phyloP scores from a whole-genome alignment of 148 eudicot genomes.

The Polygonum aviculare region DNA sequence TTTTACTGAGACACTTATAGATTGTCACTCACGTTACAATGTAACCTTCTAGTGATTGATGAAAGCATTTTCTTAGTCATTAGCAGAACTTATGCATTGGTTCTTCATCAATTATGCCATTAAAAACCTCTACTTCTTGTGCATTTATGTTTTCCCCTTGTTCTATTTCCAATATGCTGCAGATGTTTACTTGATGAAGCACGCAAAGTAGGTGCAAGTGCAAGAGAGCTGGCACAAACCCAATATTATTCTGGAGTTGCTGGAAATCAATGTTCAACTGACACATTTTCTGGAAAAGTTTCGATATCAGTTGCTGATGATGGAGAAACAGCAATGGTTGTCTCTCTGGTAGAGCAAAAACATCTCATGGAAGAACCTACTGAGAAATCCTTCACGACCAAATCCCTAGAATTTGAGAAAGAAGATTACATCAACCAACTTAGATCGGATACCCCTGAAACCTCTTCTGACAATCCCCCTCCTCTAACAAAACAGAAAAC shows the following conservation, averaged over 20 bases:
- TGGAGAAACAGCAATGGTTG: conserved; percentile 93
- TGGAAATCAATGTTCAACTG: conserved; percentile 24
- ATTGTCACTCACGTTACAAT: neutral
- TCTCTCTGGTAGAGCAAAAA: conserved; percentile 56
- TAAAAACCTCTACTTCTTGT: neutral
- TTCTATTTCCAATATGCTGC: conserved; percentile 19
- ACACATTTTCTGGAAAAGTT: conserved; percentile 54
- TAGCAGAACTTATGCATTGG: neutral
- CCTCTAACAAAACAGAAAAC: conserved; percentile 16
- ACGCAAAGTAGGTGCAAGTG: conserved; percentile 24
- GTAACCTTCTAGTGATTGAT: neutral
- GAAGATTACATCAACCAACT: conserved; percentile 21
- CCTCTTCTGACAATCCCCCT: conserved; percentile 20
- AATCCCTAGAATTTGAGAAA: conserved; percentile 12
- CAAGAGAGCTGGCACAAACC: conserved; percentile 17
- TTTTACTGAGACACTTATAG: neutral
- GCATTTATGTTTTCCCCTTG: neutral
- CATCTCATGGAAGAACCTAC: conserved; percentile 23
- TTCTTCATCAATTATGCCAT: neutral
- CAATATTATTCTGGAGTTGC: conserved; percentile 20
- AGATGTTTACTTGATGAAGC: conserved; percentile 52
- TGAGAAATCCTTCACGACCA: conserved; percentile 17
- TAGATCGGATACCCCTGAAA: conserved; percentile 16
- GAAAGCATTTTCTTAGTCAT: neutral
- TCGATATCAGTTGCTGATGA: conserved; percentile 83